Conservation (phyloP, 495 filamentous ascomycete species). For the Penicillium taxi region DNA sequence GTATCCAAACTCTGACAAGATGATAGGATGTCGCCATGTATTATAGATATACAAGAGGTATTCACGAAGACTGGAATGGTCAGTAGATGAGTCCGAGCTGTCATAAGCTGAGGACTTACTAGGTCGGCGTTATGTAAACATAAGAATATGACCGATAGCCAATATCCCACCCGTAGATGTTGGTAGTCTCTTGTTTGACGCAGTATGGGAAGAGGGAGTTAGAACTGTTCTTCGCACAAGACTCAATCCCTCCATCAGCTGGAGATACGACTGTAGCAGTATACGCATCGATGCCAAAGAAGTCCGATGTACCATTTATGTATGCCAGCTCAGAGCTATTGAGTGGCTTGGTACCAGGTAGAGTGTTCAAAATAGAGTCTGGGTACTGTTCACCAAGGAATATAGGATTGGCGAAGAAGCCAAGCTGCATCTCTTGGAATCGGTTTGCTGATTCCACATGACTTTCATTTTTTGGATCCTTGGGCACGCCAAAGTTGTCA, state of each 20-base stretch:
- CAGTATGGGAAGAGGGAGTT: slow-evolving; percentile 33
- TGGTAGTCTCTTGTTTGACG: slow-evolving; percentile 27
- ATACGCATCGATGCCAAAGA: slow-evolving; percentile 42
- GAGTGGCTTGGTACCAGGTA: slow-evolving; percentile 22
- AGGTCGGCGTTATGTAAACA: slow-evolving; percentile 34
- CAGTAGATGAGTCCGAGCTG: slow-evolving; percentile 1
- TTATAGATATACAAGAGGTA: slow-evolving; percentile 38
- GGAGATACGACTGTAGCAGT: slow-evolving; percentile 34
- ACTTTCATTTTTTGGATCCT: slow-evolving; percentile 24
- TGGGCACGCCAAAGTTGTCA: slow-evolving; percentile 36
- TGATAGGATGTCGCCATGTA: slow-evolving; percentile 29
- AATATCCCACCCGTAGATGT: slow-evolving; percentile 34
- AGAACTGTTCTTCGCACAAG: slow-evolving; percentile 25
- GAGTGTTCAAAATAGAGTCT: slow-evolving; percentile 21
- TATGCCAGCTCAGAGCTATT: slow-evolving; percentile 25
- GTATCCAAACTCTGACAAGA: slow-evolving; percentile 38
- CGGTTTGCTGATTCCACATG: slow-evolving; percentile 31
- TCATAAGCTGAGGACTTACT: slow-evolving; percentile 5
- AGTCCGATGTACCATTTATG: slow-evolving; percentile 33
- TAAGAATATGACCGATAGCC: slow-evolving; percentile 33
- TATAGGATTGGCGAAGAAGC: slow-evolving; percentile 32
- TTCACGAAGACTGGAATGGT: slow-evolving; percentile 20
- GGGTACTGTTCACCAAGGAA: slow-evolving; percentile 38
- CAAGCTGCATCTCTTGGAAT: slow-evolving; percentile 35
- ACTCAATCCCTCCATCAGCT: slow-evolving; percentile 25